Evolutionary conservation across 805 yeast species (phyloP), one percentile per base, ranked within the genome.

Genomic region (Ascoidea asiatica): DNA sequence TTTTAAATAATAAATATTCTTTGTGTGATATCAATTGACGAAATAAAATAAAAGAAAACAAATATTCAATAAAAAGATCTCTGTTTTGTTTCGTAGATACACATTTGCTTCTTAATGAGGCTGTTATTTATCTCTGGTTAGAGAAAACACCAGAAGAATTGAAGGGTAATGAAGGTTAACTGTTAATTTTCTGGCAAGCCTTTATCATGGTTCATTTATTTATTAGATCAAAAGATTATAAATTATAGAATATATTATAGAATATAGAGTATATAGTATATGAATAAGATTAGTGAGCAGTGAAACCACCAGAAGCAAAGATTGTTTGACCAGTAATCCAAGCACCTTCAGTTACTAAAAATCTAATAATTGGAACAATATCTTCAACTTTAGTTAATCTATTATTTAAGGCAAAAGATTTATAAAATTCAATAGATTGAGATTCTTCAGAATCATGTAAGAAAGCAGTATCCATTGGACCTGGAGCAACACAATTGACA

Each of bases 251-350:
- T 6, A 6, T 6, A 13, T 23, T 6, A 23, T 23, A 23, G 6
- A 6, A 23, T 23, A 13, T 23, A 23, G 11, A 23, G 6, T 23
- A 7, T 23, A 6, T 23, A 7, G 6, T 13, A 23, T 23, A 7
- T 23, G 6, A 7, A 20, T 11, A n/a, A 38, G 29, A 21, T 49
- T 56, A 73, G 52, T 72, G 80, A 42, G 84, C 81, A 47, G 81
- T 75, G 60, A 77, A 76, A 5, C 83, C 84, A 50, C 82, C 82
- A 41, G 70, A 67, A 43, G 79, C 79, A 51, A 66, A 79, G 44
- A 79, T 63, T 50, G 81, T 78, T 60, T 79, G 87, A 43, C 86
- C 86, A 41, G 77, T 77, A 56, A 79, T 71, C 84, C 85, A 79
- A 53, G 66, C 67, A 47, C 85, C 85, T 49, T 77, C 81, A 43